A percentile compares a stretch with the other conserved stretches of the same genome.
Evolutionary conservation across 495 filamentous ascomycete species (phyloP).

Genomic region (Neurospora hispaniola): DNA sequence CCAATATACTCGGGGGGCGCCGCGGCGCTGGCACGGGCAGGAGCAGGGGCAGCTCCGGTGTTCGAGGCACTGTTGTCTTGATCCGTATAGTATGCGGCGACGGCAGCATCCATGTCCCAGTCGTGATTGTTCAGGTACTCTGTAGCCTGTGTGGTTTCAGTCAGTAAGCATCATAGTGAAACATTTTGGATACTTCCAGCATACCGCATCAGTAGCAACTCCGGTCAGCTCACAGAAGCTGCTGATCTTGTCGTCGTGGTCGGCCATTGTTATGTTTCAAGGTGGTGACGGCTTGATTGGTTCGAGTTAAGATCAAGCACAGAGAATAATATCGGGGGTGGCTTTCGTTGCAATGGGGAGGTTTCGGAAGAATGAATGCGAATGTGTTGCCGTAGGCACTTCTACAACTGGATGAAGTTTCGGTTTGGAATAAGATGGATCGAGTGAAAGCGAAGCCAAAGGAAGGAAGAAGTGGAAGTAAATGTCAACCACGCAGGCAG

Average conservation of each 20-base stretch:
- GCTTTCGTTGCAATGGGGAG: no score
- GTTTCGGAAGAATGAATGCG: no score
- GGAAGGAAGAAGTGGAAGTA: neutral
- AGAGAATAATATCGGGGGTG: no score
- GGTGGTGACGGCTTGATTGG: neutral
- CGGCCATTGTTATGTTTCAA: conserved; percentile 28
- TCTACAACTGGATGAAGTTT: neutral
- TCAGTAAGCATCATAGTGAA: neutral
- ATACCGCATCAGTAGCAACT: conserved; percentile 51
- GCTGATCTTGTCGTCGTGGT: conserved; percentile 59
- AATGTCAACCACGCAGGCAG: neutral
- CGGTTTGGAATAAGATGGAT: neutral
- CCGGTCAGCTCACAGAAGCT: conserved; percentile 68
- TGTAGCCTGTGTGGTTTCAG: conserved; percentile 46
- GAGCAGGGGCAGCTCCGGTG: conserved; percentile 12
- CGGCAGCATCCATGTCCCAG: conserved; percentile 62
- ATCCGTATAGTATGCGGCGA: conserved; percentile 58
- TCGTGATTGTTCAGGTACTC: conserved; percentile 54
- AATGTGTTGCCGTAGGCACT: no score
- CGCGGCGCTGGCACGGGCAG: conserved; percentile 5
- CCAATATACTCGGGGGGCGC: conserved; percentile 37
- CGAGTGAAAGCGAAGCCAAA: neutral
- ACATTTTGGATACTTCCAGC: conserved; percentile 3
- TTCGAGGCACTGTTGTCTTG: conserved; percentile 31
- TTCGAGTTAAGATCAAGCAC: no score